These are phyloP conservation scores for Setomelanomma holmii DNA, from an alignment of 2,329 filamentous ascomycete species.

Conservation along the genomic window DNA sequence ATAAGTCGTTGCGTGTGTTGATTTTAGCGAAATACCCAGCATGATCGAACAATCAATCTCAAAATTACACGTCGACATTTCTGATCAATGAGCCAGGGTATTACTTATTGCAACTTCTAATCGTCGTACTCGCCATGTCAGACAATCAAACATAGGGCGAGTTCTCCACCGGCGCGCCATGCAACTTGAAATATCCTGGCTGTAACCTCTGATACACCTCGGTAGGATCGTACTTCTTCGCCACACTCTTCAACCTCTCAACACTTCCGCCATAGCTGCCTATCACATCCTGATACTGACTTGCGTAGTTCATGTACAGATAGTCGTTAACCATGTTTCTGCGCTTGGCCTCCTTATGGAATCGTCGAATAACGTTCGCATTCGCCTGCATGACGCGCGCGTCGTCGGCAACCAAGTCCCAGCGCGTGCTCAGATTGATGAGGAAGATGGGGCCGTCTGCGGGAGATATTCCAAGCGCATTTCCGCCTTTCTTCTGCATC, in stretches of 20 bases:
- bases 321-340: constrained; percentile 10
- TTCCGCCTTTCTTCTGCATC: constrained; percentile 31
- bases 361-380: constrained; percentile 11
- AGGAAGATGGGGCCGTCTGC: constrained; percentile 18
- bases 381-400: constrained; percentile 16
- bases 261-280: constrained; percentile 50
- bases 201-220: constrained; percentile 12
- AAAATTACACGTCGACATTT: too few relatives aligned
- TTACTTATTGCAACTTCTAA: background rate
- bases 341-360: constrained; percentile 3
- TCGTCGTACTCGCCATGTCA: too few relatives aligned
- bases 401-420: constrained; percentile 26
- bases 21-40: background rate
- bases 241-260: constrained; percentile 11
- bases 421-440: constrained; percentile 21
- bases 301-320: constrained; percentile 57
- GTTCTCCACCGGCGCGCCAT: constrained; percentile 1
- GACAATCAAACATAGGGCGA: background rate
- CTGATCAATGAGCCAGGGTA: too few relatives aligned
- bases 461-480: constrained; percentile 26
- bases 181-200: constrained; percentile 13
- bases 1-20: background rate
- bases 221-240: constrained; percentile 12
- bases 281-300: constrained; percentile 50
- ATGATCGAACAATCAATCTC: too few relatives aligned